A percentile compares a stretch with the other conserved stretches of the same genome.
phyloP scores from a whole-genome alignment of 257 asterid genomes.

The Solanum bulbocastanum region DNA sequence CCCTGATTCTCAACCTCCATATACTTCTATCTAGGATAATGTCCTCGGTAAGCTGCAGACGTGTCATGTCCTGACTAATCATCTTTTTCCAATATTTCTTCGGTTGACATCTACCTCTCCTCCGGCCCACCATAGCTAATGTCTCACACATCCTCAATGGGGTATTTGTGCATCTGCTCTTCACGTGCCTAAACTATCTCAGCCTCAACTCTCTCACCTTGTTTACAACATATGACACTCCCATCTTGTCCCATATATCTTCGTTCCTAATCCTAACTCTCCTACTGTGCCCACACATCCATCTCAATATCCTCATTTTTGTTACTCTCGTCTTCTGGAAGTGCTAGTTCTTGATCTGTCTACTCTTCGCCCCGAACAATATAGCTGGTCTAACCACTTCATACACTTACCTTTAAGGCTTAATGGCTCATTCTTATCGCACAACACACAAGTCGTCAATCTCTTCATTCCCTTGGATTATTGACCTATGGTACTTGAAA shows the following conservation, averaged over 20 bases:
- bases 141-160: neutral
- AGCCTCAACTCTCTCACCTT: neutral
- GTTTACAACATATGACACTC: neutral
- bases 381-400: neutral
- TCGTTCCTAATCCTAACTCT: neutral
- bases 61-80: neutral
- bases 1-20: neutral
- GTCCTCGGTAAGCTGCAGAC: neutral
- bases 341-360: neutral
- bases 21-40: neutral
- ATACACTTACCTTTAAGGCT: neutral
- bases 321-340: neutral
- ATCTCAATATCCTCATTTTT: neutral
- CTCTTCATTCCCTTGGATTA: neutral
- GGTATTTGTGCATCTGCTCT: neutral
- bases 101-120: neutral
- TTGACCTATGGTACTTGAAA: neutral
- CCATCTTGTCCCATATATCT: neutral
- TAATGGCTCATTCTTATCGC: neutral
- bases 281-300: neutral
- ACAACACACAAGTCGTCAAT: too few species aligned
- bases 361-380: neutral
- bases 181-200: neutral
- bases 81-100: neutral
- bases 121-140: neutral